Evolutionary conservation across 208 protist species (phyloP).

Genomic region (Strigomonas culicis): DNA sequence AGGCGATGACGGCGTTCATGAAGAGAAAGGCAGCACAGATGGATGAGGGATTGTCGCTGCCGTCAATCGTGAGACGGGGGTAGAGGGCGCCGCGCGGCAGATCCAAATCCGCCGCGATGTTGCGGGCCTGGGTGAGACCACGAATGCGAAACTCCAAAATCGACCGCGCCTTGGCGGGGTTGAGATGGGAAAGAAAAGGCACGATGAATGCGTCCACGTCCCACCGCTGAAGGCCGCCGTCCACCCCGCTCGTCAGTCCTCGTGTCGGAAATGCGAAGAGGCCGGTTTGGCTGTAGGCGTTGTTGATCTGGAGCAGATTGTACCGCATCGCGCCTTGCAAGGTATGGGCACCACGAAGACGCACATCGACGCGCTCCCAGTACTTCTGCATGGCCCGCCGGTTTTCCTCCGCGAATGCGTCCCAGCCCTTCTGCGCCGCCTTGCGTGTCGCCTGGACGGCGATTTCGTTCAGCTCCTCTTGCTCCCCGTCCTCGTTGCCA

Average conservation of each 20-base stretch:
- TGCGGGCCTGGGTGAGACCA: conserved; percentile 66
- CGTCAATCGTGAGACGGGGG: conserved; percentile 78
- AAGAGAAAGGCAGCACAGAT: conserved; percentile 78
- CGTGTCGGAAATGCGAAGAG: conserved; percentile 66
- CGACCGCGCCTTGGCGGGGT: conserved; percentile 59
- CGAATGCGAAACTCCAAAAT: conserved; percentile 85
- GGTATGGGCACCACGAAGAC: conserved; percentile 32
- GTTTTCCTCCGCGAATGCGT: conserved; percentile 62
- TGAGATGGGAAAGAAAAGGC: conserved; percentile 80
- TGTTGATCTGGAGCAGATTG: conserved; percentile 82
- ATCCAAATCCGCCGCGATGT: conserved; percentile 72
- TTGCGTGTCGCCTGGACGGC: conserved; percentile 53
- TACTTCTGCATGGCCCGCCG: conserved; percentile 50
- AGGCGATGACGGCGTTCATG: conserved; percentile 83
- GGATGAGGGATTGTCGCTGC: conserved; percentile 62
- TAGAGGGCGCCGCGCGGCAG: conserved; percentile 82
- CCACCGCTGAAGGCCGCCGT: conserved; percentile 81
- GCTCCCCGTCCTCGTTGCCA: conserved; percentile 64
- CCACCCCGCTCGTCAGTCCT: conserved; percentile 65
- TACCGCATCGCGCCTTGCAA: conserved; percentile 82
- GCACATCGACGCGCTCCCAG: conserved; percentile 71
- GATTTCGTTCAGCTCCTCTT: conserved; percentile 81
- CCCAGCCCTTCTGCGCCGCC: conserved; percentile 57
- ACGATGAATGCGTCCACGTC: conserved; percentile 86
- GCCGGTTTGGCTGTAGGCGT: conserved; percentile 35